Base-by-base conservation (phyloP, 176 grass and related monocot species). In the Dactylis glomerata region DNA sequence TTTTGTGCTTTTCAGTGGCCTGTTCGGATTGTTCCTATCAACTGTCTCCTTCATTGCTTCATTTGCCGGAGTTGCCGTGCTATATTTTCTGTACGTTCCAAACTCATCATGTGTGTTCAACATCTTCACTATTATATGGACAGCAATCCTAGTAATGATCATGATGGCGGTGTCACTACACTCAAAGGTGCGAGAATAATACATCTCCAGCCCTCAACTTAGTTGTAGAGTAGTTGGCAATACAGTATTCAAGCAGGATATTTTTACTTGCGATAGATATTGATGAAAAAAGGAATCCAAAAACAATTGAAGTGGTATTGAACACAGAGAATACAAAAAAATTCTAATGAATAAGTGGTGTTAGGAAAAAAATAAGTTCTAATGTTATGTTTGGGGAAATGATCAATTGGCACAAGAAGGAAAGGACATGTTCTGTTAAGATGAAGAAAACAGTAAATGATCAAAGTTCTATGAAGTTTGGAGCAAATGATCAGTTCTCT, bases 151-250 rank as follows among this genome's bases (percentile, higher is more conserved):
- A 59, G 85, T 98, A 24, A 85, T 24, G 68, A 73, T 86, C 65
- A 95, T 98, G 91, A 92, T 98, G 93, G 85, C 84, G 4, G 87
- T 92, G 64, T 98, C 96, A 14, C 76, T 98, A 36, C 96, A 95
- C 68, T 93, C 96, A 11, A 98, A 98, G 93, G 96, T 98, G 85
- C 30, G 28, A 23, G 31, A 22, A 77, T 65, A 34, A 22, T 78
- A 42, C 17, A 78, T 8, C 40, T 22, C 11, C 16, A 13, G 32
- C 1, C n/a, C 14, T 79, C n/a, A 40, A 15, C 6, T 83, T 72
- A 40, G 37, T 34, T 33, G 40, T 51, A 81, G 26, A 65, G 14
- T 32, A 28, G 56, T 28, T 10, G 0, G 5, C 2, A 1, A 6
- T 63, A 4, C 17, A 32, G 10, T 46, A 47, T 47, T 65, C 55